Evolutionary conservation across 495 filamentous ascomycete genomes (phyloP).

Genomic region (Penicillium canescens): DNA sequence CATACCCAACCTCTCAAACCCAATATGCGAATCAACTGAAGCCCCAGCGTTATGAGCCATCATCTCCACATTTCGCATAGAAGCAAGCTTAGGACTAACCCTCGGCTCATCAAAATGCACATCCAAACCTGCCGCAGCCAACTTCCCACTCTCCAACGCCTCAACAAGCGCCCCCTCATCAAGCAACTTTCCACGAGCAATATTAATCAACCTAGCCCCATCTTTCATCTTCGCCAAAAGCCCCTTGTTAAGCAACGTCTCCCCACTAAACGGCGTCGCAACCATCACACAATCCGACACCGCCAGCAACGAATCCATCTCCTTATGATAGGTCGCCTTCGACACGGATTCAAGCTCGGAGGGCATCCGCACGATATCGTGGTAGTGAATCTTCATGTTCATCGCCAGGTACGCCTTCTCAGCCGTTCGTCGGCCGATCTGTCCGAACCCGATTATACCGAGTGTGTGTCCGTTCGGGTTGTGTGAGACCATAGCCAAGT

Average conservation of each 20-base stretch:
- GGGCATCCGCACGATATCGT: conserved; percentile 62
- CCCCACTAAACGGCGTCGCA: conserved; percentile 63
- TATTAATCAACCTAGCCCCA: conserved; percentile 67
- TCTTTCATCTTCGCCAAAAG: conserved; percentile 53
- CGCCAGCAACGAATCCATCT: conserved; percentile 53
- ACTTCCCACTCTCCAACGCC: conserved; percentile 55
- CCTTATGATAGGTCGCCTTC: conserved; percentile 50
- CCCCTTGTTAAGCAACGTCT: conserved; percentile 52
- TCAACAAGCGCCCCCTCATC: conserved; percentile 68
- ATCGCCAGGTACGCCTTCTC: conserved; percentile 59
- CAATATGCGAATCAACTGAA: conserved; percentile 67
- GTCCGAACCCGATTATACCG: conserved; percentile 66
- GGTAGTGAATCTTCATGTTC: conserved; percentile 68
- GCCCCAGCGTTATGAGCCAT: conserved; percentile 73
- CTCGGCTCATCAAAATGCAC: conserved; percentile 61
- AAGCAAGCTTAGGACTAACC: conserved; percentile 47
- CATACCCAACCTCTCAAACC: conserved; percentile 74
- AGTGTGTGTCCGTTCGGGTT: conserved; percentile 50
- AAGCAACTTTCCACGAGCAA: conserved; percentile 68
- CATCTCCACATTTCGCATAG: conserved; percentile 58
- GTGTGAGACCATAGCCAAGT: conserved; percentile 53
- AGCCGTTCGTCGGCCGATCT: conserved; percentile 68
- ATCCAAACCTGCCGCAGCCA: conserved; percentile 63
- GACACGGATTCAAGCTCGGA: conserved; percentile 22
- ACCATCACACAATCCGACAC: conserved; percentile 66